Evolutionary conservation across 495 filamentous ascomycete genomes (phyloP).

Genomic region (Aspergillus hancockii): DNA sequence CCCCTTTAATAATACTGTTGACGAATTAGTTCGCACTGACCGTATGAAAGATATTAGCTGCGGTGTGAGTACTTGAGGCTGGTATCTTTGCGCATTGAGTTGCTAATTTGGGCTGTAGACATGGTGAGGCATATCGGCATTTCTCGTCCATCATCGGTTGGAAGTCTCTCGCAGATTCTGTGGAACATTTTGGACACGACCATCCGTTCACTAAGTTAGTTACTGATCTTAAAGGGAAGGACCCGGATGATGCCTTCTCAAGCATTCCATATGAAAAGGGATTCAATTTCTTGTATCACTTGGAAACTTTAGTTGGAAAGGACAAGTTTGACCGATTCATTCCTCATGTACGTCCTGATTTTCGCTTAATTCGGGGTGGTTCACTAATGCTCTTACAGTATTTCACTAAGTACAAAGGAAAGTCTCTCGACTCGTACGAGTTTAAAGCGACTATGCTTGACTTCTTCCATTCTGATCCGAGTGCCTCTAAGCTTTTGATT

Average conservation of each 20-base stretch:
- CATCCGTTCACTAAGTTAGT: slow-evolving; percentile 93
- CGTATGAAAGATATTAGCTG: slow-evolving; percentile 25
- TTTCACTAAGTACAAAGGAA: slow-evolving; percentile 76
- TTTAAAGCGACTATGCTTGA: slow-evolving; percentile 84
- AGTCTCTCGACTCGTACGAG: slow-evolving; percentile 87
- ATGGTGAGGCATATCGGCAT: slow-evolving; percentile 82
- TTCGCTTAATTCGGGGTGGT: background rate
- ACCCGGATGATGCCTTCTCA: slow-evolving; percentile 94
- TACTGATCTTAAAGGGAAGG: slow-evolving; percentile 80
- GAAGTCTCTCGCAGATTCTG: slow-evolving; percentile 68
- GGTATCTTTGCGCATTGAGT: background rate
- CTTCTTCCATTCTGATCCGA: slow-evolving; percentile 73
- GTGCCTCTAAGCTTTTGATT: slow-evolving; percentile 64
- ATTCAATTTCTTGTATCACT: slow-evolving; percentile 76
- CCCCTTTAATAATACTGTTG: background rate
- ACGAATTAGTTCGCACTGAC: slow-evolving; percentile 7
- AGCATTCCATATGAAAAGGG: slow-evolving; percentile 76
- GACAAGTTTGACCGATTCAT: slow-evolving; percentile 91
- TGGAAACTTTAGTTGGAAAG: slow-evolving; percentile 84
- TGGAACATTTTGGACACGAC: slow-evolving; percentile 72
- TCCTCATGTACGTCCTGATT: slow-evolving; percentile 58
- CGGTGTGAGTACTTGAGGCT: slow-evolving; percentile 21
- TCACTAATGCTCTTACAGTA: slow-evolving; percentile 52
- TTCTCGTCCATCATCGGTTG: slow-evolving; percentile 84
- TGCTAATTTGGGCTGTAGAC: slow-evolving; percentile 37